These are phyloP conservation scores for Nemania sp. DNA, from an alignment of 2,329 filamentous ascomycete genomes.

Conservation along the genomic window DNA sequence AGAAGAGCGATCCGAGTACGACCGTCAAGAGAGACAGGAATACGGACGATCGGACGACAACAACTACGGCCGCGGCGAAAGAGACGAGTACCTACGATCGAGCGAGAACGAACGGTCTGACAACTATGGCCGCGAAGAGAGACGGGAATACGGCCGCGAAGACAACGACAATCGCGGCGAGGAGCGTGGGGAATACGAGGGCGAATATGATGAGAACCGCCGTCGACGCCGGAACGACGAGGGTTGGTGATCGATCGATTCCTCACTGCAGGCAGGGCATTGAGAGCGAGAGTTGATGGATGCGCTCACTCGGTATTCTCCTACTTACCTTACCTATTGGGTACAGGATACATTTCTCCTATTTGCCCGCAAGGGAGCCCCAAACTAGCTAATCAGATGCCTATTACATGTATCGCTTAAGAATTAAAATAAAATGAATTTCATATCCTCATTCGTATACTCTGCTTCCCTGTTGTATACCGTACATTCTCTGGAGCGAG, in stretches of 20 bases:
- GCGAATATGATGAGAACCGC: slow-evolving; percentile 33
- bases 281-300: not conserved
- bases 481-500: not conserved
- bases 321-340: not conserved
- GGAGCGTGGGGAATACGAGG: slow-evolving; percentile 29
- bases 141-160: not conserved
- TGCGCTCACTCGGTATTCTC: not conserved
- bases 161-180: slow-evolving; percentile 17
- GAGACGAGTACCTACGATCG: slow-evolving; percentile 27
- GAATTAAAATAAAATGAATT: not conserved
- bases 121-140: slow-evolving; percentile 8
- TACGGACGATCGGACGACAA: slow-evolving; percentile 27
- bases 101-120: slow-evolving; percentile 19
- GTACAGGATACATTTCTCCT: not conserved
- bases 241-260: slow-evolving; percentile 26
- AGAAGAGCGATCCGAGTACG: slow-evolving; percentile 27
- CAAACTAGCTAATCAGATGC: not conserved
- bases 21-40: slow-evolving; percentile 18
- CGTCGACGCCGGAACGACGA: slow-evolving; percentile 30
- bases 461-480: not conserved
- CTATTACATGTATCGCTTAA: not conserved
- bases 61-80: slow-evolving; percentile 15
- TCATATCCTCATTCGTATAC: not conserved
- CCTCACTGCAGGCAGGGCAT: not conserved
- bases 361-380: not conserved